Evolutionary conservation across 2,329 filamentous ascomycete species (phyloP).

Genomic region (Diplodia seriata): DNA sequence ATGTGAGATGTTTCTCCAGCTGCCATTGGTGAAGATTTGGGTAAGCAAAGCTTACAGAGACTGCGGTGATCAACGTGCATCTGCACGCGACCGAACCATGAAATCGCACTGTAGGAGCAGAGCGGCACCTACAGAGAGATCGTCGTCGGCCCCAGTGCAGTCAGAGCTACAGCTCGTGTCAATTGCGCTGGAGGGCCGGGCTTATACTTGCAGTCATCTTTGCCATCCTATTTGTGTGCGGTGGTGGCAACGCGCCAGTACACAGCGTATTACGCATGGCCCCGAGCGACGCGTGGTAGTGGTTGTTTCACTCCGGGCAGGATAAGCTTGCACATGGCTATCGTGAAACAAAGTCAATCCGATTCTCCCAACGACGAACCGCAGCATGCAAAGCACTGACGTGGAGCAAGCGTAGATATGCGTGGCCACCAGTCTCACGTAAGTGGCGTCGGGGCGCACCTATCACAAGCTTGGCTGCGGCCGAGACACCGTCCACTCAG

Average conservation of each 20-base stretch:
- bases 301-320: too few relatives aligned
- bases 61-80: background rate
- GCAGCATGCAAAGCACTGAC: background rate
- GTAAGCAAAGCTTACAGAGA: conserved; percentile 4
- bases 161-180: too few relatives aligned
- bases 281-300: too few relatives aligned
- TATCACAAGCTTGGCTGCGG: background rate
- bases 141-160: too few relatives aligned
- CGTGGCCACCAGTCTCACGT: background rate
- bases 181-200: too few relatives aligned
- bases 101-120: too few relatives aligned
- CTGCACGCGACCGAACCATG: background rate
- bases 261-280: background rate
- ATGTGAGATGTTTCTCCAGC: background rate
- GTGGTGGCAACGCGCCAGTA: background rate
- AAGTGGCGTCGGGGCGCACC: background rate
- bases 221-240: too few relatives aligned
- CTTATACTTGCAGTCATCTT: too few relatives aligned
- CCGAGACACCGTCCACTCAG: background rate
- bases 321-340: background rate
- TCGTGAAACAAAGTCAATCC: background rate
- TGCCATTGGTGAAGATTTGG: background rate
- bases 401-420: background rate
- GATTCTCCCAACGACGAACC: background rate
- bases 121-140: too few relatives aligned